phyloP scores from a whole-genome alignment of 2,329 filamentous ascomycete species.

The Ambrosiella cleistominuta region DNA sequence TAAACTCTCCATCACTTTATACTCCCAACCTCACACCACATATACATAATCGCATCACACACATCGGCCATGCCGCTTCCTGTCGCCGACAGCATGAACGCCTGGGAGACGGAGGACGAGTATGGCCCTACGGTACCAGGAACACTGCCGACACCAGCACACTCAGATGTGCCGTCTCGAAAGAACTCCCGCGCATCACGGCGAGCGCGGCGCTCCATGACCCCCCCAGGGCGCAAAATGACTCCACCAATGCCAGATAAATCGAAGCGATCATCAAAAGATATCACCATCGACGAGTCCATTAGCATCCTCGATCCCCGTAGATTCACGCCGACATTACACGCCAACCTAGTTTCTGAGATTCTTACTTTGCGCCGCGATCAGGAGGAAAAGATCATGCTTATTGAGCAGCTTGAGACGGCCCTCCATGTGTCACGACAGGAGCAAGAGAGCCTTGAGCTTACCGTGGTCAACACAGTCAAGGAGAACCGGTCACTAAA shows the following conservation, averaged over 20 bases:
- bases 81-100: slow-evolving; percentile 26
- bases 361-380: slow-evolving; percentile 77
- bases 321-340: slow-evolving; percentile 84
- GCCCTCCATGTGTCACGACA: slow-evolving; percentile 51
- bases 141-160: slow-evolving; percentile 45
- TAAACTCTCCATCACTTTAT: not conserved
- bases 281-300: slow-evolving; percentile 47
- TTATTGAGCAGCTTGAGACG: slow-evolving; percentile 71
- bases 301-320: slow-evolving; percentile 69
- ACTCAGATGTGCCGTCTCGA: slow-evolving; percentile 22
- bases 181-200: slow-evolving; percentile 49
- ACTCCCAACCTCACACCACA: not conserved
- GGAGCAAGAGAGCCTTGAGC: slow-evolving; percentile 56
- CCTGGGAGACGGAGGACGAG: slow-evolving; percentile 48
- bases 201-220: slow-evolving; percentile 44
- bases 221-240: slow-evolving; percentile 38
- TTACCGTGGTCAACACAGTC: slow-evolving; percentile 40
- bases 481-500: slow-evolving; percentile 70
- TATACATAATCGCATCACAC: not conserved
- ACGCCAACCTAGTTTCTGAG: slow-evolving; percentile 86
- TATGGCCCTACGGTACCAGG: slow-evolving; percentile 35
- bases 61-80: slow-evolving; percentile 1
- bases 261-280: slow-evolving; percentile 36
- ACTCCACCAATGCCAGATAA: slow-evolving; percentile 31
- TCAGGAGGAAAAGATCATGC: slow-evolving; percentile 71